phyloP scores from a whole-genome alignment of 1,284 basidiomycete genomes.

The Trametes sp. region DNA sequence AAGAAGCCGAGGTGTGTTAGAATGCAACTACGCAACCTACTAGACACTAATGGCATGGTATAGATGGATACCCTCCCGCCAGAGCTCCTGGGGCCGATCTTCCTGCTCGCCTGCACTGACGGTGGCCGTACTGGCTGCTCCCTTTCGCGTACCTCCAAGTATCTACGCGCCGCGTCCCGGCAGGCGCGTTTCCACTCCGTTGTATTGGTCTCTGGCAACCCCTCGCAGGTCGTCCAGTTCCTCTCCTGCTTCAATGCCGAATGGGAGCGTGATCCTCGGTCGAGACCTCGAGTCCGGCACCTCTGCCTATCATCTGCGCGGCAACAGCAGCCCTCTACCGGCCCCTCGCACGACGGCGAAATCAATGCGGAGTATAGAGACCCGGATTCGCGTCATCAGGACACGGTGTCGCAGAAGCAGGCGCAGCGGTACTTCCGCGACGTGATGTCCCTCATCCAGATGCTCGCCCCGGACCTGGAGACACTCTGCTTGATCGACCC shows the following conservation, averaged over 20 bases:
- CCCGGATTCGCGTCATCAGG: neutral
- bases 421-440: slow-evolving; percentile 8
- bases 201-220: slow-evolving; percentile 4
- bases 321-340: neutral
- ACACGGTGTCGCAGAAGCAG: neutral
- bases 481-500: slow-evolving; percentile 17
- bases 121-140: slow-evolving; percentile 27
- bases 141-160: slow-evolving; percentile 16
- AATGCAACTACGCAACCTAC: neutral
- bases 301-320: slow-evolving; percentile 3
- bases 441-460: slow-evolving; percentile 12
- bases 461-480: slow-evolving; percentile 18
- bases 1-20: neutral
- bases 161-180: slow-evolving; percentile 7
- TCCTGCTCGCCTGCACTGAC: slow-evolving; percentile 21
- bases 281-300: neutral
- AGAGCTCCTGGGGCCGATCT: slow-evolving; percentile 18
- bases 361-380: neutral
- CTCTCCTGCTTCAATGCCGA: neutral
- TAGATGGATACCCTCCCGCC: slow-evolving; percentile 10
- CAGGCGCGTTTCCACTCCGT: slow-evolving; percentile 16
- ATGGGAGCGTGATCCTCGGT: neutral
- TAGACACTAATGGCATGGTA: neutral
- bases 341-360: neutral
- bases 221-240: slow-evolving; percentile 7